Evolutionary conservation across 2,329 filamentous ascomycete species (phyloP), one percentile per base, ranked within the genome.

Genomic region (Aureobasidium sp.): DNA sequence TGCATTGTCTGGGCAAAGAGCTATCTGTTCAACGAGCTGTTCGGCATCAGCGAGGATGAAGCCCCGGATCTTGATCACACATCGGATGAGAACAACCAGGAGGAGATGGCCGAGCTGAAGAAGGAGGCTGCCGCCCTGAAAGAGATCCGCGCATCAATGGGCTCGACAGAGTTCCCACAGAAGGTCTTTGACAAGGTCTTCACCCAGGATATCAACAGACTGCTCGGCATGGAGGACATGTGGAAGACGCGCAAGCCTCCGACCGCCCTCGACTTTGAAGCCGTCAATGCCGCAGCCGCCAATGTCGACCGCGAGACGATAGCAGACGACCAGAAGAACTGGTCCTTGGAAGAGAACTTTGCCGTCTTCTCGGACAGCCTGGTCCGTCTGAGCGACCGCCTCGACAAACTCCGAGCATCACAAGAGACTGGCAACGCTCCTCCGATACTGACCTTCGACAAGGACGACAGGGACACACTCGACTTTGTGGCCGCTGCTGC

Each of bases 1-100:
- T 97, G 94, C 76, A 99, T 99, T 63, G 93, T 99, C 2, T 99
- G 94, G 94, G 93, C 84, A 21, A 99, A 97, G 76, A 96, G 91
- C 72, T 99, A 97, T 72, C 81, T 99, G 9, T 83, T 99, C 63
- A 94, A 90, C 65, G 94, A 99, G 73, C 85, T 99, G 8, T 99
- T 96, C 67, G 94, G 94, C 19, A 84, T 85, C 3, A 95, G 90
- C 67, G 93, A 97, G 73, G 90, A 96, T 63, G 88, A 93, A 64
- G 82, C 88, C 1, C 81, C 85, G 1, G 84, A 87, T 40, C 83
- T 97, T 63, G 92, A 96, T 69, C 84, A 89, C 65, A 87, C 88
- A 1, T 83, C 87, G 66, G 87, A 95, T 70, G 80, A 84, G 7
- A 90, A 96, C 53, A 96, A 97, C 72, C 84, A 87, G 6, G 78